Evolutionary conservation across 2,329 filamentous ascomycete species (phyloP), one percentile per base, ranked within the genome.

Genomic region (Xylaria polymorpha): DNA sequence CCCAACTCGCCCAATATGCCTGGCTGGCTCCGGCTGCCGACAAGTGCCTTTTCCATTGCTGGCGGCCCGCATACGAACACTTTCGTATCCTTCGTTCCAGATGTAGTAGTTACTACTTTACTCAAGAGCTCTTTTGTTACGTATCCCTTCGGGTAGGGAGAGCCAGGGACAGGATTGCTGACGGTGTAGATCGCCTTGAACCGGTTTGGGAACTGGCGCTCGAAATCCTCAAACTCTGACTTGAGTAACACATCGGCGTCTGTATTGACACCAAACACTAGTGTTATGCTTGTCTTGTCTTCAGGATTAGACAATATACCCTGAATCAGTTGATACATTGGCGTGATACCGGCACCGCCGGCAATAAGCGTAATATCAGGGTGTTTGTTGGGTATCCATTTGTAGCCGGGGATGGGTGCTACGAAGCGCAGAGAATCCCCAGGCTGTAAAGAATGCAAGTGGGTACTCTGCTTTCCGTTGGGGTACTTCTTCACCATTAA

Each of bases 331-430:
- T 91, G 89, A 76, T 88, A 92, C 72, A 91, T 85, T 0, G 91
- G 91, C 0, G 91, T 93, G 71, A 94, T 92, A 20, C 91, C 91
- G 0, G 90, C 90, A 14, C 91, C 91, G 53, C 91, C 91, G 0
- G 91, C 91, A 51, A 93, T 86, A 46, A 92, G 83, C 2, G 87
- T 86, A n/a, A 93, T 79, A 70, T 87, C 83, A 3, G 75, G 76
- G 74, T 79, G 82, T 76, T 81, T 80, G 71, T 85, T 86, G 35
- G 86, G 80, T 25, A 81, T 84, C 85, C 87, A 91, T 41, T 79
- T 74, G 76, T 86, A 86, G 32, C 84, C 86, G 20, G 82, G 83
- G 4, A 92, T 79, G 4, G 86, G 82, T 0, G 83, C 82, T 6
- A 86, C 82, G 73, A 92, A 88, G 50, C 84, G 84, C 14, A 93